Percentiles rank a stretch among this genome's conserved stretches.
These are phyloP conservation scores for Neofusicoccum kwambonambiense DNA, from an alignment of 2,329 filamentous ascomycete genomes.

Conservation along the genomic window DNA sequence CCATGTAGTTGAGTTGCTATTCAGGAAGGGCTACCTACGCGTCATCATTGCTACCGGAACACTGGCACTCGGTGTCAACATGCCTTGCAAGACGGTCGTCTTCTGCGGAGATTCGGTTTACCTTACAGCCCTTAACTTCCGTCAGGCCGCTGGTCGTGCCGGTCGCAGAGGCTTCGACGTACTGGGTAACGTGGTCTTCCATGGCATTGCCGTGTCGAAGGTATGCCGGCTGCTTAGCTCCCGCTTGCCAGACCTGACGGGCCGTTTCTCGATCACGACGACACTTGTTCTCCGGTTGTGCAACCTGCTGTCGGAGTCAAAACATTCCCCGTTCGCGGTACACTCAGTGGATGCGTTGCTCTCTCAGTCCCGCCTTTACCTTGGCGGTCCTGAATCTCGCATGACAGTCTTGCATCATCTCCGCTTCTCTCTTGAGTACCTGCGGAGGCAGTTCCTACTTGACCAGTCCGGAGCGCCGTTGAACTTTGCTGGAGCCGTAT, in stretches of 20 bases:
- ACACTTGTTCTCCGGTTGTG: constrained; percentile 69
- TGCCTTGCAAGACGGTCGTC: constrained; percentile 79
- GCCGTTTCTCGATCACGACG: constrained; percentile 76
- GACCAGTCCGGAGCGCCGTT: constrained; percentile 61
- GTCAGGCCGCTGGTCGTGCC: constrained; percentile 73
- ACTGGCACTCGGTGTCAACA: constrained; percentile 72
- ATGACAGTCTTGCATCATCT: constrained; percentile 73
- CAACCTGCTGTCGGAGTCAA: constrained; percentile 64
- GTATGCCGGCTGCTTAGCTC: constrained; percentile 70
- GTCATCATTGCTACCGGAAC: constrained; percentile 76
- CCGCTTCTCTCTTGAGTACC: constrained; percentile 77
- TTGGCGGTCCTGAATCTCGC: constrained; percentile 67
- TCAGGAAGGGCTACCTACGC: constrained; percentile 68
- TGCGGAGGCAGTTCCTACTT: constrained; percentile 67
- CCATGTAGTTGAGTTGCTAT: constrained; percentile 70
- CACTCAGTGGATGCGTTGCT: constrained; percentile 65
- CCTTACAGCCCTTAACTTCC: constrained; percentile 72
- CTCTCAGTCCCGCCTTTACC: constrained; percentile 67
- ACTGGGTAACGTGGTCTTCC: constrained; percentile 78
- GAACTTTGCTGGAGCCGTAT: constrained; percentile 69
- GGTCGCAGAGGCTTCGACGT: constrained; percentile 79
- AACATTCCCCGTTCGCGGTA: constrained; percentile 61
- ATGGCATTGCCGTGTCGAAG: constrained; percentile 60
- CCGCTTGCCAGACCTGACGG: constrained; percentile 68
- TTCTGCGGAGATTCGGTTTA: constrained; percentile 73